Evolutionary conservation across 1,139 yeast species (phyloP).

Genomic region (Magnusiomyces tetraspermus): DNA sequence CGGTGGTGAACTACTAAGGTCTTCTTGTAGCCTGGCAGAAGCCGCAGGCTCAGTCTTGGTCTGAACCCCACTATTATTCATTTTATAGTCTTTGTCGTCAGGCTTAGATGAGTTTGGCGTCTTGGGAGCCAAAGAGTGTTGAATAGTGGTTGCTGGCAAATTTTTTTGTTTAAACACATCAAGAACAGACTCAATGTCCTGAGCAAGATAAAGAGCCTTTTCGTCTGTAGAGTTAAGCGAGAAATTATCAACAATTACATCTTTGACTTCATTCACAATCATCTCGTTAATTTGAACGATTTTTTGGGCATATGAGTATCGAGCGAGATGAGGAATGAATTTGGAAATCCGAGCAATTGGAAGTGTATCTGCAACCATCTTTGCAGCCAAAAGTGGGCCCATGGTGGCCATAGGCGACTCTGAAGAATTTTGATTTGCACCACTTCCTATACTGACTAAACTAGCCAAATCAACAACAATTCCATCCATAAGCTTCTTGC

Average conservation of each 20-base stretch:
- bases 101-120: background rate
- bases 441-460: background rate
- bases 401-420: slow-evolving; percentile 2
- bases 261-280: background rate
- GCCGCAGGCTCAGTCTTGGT: background rate
- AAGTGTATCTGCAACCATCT: slow-evolving; percentile 5
- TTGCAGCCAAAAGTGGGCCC: slow-evolving; percentile 5
- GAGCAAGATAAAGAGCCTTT: background rate
- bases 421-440: background rate
- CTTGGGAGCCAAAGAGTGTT: background rate
- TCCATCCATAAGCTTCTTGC: slow-evolving; percentile 3
- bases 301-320: slow-evolving; percentile 1
- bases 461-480: slow-evolving; percentile 4
- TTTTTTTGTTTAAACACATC: background rate
- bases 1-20: background rate
- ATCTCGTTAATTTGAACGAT: background rate
- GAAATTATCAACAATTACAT: background rate
- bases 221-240: background rate
- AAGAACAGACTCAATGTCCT: background rate
- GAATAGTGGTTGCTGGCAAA: background rate
- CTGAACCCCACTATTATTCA: background rate
- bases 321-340: slow-evolving; percentile 2
- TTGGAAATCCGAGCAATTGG: slow-evolving; percentile 1
- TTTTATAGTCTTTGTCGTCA: background rate
- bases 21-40: background rate